Conservation (phyloP, 345 rosid genomes). For the Salix dunnii region DNA sequence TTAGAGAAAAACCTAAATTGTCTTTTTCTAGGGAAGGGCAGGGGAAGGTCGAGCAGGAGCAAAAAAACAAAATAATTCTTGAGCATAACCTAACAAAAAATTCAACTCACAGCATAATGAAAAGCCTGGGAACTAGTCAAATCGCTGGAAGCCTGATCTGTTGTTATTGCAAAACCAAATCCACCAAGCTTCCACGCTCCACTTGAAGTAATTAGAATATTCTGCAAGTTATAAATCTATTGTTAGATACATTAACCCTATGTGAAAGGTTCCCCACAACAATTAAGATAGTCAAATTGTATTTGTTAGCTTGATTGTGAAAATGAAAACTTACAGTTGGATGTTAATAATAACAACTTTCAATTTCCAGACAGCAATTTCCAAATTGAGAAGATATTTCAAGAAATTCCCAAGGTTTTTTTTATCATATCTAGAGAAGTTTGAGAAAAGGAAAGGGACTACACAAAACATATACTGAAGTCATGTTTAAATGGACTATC, state of each 20-base stretch:
- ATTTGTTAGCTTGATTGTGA: neutral
- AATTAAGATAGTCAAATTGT: neutral
- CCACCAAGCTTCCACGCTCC: conserved; percentile 99
- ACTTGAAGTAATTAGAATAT: conserved; percentile 73
- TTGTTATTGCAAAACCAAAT: conserved; percentile 76
- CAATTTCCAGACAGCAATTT: neutral
- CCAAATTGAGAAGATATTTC: neutral
- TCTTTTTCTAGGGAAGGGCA: neutral
- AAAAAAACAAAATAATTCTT: neutral
- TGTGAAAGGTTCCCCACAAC: neutral
- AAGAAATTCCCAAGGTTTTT: neutral
- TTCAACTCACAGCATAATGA: conserved; percentile 77
- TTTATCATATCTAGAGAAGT: neutral
- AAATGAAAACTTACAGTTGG: neutral
- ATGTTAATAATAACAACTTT: neutral
- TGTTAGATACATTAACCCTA: neutral
- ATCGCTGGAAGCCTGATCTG: conserved; percentile 56
- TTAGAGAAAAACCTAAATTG: neutral
- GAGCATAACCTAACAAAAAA: conserved; percentile 6
- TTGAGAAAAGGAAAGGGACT: neutral
- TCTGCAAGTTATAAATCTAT: conserved; percentile 43
- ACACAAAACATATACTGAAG: neutral
- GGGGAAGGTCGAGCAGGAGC: neutral
- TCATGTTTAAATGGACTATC: neutral
- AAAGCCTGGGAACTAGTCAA: conserved; percentile 58